phyloP scores from a whole-genome alignment of 768 basidiomycete genomes.

The Russula lepida region DNA sequence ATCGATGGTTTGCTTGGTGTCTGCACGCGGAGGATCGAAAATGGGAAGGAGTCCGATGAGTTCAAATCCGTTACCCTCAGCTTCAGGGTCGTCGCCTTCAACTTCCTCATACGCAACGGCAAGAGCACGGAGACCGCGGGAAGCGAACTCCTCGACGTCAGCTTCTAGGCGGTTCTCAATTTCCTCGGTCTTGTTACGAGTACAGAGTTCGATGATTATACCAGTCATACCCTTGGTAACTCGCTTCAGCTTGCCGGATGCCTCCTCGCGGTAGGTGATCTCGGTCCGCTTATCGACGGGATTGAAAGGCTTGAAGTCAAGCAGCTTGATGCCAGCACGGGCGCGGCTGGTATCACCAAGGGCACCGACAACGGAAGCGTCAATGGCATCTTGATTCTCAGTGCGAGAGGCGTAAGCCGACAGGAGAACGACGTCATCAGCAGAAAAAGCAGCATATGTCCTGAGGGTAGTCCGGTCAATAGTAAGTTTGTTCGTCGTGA shows the following conservation, averaged over 20 bases:
- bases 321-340: conserved; percentile 86
- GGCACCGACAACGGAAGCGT: conserved; percentile 74
- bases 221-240: conserved; percentile 99
- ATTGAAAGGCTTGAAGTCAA: conserved; percentile 99
- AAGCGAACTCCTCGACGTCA: conserved; percentile 94
- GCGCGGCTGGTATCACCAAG: conserved; percentile 66
- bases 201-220: conserved; percentile 94
- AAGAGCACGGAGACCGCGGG: conserved; percentile 94
- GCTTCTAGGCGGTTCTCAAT: conserved; percentile 84
- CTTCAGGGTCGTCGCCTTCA: conserved; percentile 71
- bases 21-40: conserved; percentile 95
- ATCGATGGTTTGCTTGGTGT: conserved; percentile 98
- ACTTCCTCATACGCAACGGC: conserved; percentile 95
- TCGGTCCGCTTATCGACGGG: conserved; percentile 99
- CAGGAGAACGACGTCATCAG: conserved; percentile 87
- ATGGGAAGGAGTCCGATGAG: conserved; percentile 95
- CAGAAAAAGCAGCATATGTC: conserved; percentile 80
- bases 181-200: conserved; percentile 93
- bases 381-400: conserved; percentile 99
- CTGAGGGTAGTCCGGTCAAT: conserved; percentile 90
- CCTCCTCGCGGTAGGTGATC: conserved; percentile 93
- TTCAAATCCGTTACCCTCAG: conserved; percentile 93
- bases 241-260: conserved; percentile 93
- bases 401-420: conserved; percentile 95
- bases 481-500: conserved; percentile 99